Base-by-base conservation (phyloP, 2,329 filamentous ascomycete genomes). In the Botrytis medusae region DNA sequence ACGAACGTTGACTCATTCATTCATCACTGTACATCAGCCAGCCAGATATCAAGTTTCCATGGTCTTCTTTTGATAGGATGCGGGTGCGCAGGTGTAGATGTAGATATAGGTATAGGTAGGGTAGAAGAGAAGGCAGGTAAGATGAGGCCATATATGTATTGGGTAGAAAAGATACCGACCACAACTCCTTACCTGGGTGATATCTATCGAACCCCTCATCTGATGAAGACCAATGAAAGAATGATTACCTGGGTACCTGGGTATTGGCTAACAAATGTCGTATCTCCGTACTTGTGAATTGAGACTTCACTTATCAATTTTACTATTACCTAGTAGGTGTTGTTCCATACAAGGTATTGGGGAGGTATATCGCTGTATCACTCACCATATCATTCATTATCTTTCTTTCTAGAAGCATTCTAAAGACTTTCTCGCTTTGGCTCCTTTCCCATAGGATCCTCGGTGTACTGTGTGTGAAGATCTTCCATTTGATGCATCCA, bases 1-100 rank as follows among this genome's bases (percentile, higher is more conserved):
- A 40, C 63, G n/a, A 67, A 40, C 14, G 20, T 68, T 68, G 64
- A 54, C 34, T 68, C 64, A 65, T 37, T n/a, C 29, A 51, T 42
- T 18, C 48, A 40, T 37, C n/a, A 37, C 22, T 32, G 34, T 64
- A 32, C 18, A 34, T 48, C 63, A n/a, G 42, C 44, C 60, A n/a
- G 60, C 60, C 60, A n/a, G 34, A 62, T 37, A n/a, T 25, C 63
- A 34, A 48, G 44, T 65, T 29, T 63, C 37, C 1, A 46, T 16
- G n/a, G 14, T 46, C n/a, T 64, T 46, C 9, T 46, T 46, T 46
- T 65, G 63, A 65, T 65, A 65, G 63, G 63, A 65, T 48, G 60
- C 25, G 16, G 12, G 42, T 44, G 14, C 9, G 48, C 16, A 25
- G 22, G 48, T 48, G 4, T 48, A 25, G 46, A 22, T 22, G 46